Evolutionary conservation across 2,329 filamentous ascomycete species (phyloP).

Genomic region (Neonectria punicea): DNA sequence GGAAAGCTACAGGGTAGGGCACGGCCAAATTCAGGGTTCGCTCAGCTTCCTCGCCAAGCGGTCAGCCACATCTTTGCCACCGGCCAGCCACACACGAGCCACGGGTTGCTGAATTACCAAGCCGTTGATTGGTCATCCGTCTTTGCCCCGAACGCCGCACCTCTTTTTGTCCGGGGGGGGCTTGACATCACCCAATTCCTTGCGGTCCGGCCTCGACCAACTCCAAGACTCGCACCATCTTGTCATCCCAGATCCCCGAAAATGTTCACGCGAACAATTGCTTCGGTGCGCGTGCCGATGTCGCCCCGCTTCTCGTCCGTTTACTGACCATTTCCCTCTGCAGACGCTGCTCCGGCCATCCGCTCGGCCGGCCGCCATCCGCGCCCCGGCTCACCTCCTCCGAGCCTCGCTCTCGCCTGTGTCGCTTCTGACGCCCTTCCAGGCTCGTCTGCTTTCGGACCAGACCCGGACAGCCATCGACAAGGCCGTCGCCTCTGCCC

Average conservation of each 20-base stretch:
- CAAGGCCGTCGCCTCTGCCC: constrained; percentile 85
- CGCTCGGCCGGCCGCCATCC: constrained; percentile 48
- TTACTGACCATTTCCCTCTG: constrained; percentile 15
- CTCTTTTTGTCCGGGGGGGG: constrained; percentile 24
- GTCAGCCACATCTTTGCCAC: constrained; percentile 18
- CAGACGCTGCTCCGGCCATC: constrained; percentile 52
- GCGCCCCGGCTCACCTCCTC: constrained; percentile 38
- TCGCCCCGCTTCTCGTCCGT: background rate
- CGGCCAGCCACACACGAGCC: constrained; percentile 17
- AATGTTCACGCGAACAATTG: constrained; percentile 44
- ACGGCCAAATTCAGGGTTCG: background rate
- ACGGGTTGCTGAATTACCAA: constrained; percentile 26
- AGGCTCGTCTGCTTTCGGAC: constrained; percentile 79
- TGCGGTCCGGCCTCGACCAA: constrained; percentile 18
- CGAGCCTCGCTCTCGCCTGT: constrained; percentile 36
- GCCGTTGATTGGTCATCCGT: constrained; percentile 35
- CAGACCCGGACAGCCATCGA: constrained; percentile 87
- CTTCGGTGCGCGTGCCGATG: constrained; percentile 30
- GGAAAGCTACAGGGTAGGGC: constrained; percentile 6
- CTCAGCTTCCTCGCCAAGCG: background rate
- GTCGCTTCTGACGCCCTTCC: constrained; percentile 47
- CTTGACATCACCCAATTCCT: constrained; percentile 41
- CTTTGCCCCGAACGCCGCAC: constrained; percentile 25
- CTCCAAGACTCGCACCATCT: constrained; percentile 22
- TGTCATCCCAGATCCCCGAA: constrained; percentile 30